Base-by-base conservation (phyloP, 192 early-diverging fungal species). In the Diversispora epigaea region DNA sequence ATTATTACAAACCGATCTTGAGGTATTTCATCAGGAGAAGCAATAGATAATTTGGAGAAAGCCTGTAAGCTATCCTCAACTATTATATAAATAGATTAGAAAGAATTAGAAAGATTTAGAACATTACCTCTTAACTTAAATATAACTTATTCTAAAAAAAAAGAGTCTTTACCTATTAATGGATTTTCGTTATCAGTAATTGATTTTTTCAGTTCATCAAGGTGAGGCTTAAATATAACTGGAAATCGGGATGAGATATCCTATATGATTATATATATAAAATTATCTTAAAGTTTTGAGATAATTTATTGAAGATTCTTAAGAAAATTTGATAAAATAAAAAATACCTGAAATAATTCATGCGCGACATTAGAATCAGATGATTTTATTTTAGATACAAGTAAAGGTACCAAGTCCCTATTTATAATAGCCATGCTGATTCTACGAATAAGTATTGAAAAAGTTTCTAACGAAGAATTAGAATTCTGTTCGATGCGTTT, bases 351-450 rank as follows among this genome's bases (percentile, higher is more conserved):
- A 9, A 93, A 60, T 11, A 93, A 75, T 39, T 74, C 75, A 45
- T 85, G 85, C 2, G 91, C 89, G 39, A 76, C 72, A 25, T 49
- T 70, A 41, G 39, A 32, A 19, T 44, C 40, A 15, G 21, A 47
- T 25, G 71, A 71, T 43, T 65, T 68, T 64, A 89, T 58, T 60
- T 85, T 67, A 66, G 84, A 80, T 62, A 94, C 76, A 69, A 96
- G 68, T 71, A 84, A 58, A 50, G 89, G 80, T 46, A 94, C 82
- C 46, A 85, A 73, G 63, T 85, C 87, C 56, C 88, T 90, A 74
- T 95, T 92, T 63, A 96, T 78, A 7, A 94, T 81, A 8, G 88
- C 90, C 49, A 95, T 77, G 9, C 89, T 88, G 12, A 94, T 88
- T 9, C 92, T 85, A 41, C 93, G 89, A 58, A 97, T 83, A 22